Conservation (phyloP, 495 filamentous ascomycete species). For the Aspergillus diversus region DNA sequence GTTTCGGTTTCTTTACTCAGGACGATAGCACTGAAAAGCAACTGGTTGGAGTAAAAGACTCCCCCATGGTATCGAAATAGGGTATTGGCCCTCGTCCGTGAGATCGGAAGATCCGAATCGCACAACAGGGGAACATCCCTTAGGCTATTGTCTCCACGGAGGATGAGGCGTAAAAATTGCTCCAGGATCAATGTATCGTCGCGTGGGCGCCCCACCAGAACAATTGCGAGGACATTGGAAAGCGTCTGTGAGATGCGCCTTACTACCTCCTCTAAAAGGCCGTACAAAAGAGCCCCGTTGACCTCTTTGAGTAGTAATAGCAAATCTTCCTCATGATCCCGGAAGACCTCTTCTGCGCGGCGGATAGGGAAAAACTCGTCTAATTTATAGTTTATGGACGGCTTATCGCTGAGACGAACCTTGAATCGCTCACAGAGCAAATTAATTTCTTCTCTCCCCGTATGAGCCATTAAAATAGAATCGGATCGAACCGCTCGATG, state of each 20-base stretch:
- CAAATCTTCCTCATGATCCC: constrained; percentile 3
- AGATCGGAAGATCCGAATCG: constrained; percentile 20
- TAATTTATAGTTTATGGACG: constrained; percentile 7
- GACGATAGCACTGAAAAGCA: constrained; percentile 24
- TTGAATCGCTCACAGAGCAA: constrained; percentile 12
- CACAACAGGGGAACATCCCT: not conserved
- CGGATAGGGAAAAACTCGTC: constrained; percentile 13
- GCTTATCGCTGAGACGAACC: not conserved
- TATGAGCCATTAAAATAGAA: not conserved
- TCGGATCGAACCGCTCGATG: not conserved
- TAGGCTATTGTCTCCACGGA: not conserved
- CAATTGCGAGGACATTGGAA: not conserved
- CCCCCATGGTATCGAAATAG: constrained; percentile 10
- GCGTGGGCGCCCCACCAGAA: not conserved
- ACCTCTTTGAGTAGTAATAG: constrained; percentile 1
- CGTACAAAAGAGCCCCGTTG: not conserved
- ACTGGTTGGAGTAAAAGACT: constrained; percentile 22
- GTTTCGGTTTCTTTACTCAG: constrained; percentile 16
- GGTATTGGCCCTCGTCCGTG: not conserved
- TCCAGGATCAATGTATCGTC: not conserved
- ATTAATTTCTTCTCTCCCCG: constrained; percentile 16
- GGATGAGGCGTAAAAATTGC: not conserved
- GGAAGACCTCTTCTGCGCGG: constrained; percentile 14
- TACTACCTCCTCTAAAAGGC: not conserved
- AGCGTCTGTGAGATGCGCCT: not conserved